Evolutionary conservation across 768 basidiomycete genomes (phyloP).

Genomic region (Mrakia frigida): DNA sequence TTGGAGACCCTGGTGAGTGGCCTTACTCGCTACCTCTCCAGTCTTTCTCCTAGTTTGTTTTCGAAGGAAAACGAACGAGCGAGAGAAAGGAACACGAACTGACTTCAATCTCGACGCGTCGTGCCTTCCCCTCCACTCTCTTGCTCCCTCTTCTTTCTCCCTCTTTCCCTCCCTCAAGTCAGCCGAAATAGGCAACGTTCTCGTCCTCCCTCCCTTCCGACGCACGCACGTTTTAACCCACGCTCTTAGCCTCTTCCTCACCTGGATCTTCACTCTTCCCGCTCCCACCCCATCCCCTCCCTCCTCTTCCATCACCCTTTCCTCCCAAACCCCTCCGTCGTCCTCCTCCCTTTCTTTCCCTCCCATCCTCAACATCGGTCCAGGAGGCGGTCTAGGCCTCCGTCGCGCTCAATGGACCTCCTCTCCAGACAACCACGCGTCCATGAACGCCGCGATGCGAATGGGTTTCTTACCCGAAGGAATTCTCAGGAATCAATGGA

Average conservation of each 20-base stretch:
- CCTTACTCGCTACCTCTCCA: too few relatives aligned
- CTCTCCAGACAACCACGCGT: neutral
- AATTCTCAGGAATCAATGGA: neutral
- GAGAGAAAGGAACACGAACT: neutral
- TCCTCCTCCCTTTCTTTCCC: neutral
- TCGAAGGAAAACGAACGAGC: neutral
- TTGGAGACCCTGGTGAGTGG: neutral
- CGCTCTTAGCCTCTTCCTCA: constrained; percentile 3
- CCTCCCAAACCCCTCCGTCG: too few relatives aligned
- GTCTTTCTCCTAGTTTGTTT: neutral
- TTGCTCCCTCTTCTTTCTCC: too few relatives aligned
- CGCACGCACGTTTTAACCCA: constrained; percentile 21
- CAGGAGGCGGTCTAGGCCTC: constrained; percentile 7
- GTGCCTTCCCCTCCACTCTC: too few relatives aligned
- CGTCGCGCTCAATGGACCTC: constrained; percentile 14
- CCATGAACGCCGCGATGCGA: neutral
- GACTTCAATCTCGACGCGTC: neutral
- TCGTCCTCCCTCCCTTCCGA: constrained; percentile 6
- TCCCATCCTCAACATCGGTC: neutral
- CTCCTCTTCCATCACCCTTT: too few relatives aligned
- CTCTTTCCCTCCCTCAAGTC: neutral
- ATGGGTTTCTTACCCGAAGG: constrained; percentile 16
- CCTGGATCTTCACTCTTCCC: constrained; percentile 6
- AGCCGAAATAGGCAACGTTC: constrained; percentile 4
- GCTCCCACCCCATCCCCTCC: too few relatives aligned